Conservation (phyloP, 2,329 filamentous ascomycete genomes). For the Raffaelea albimanens region DNA sequence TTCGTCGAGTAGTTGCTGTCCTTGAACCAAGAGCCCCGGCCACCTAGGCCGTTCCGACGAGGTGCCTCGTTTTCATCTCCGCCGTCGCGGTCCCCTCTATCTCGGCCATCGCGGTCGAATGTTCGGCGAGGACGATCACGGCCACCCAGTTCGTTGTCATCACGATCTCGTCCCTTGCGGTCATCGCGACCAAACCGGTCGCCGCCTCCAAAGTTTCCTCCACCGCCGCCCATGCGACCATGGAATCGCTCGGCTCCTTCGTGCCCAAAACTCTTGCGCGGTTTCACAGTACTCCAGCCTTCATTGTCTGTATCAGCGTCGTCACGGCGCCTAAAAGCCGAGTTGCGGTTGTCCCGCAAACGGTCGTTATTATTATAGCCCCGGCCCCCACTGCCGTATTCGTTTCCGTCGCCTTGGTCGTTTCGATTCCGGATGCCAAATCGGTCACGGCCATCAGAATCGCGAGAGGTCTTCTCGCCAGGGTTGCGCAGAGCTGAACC, state of each 20-base stretch:
- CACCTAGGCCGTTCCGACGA: conserved; percentile 49
- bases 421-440: conserved; percentile 46
- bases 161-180: conserved; percentile 37
- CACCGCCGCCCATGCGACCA: conserved; percentile 47
- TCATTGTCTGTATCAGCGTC: conserved; percentile 54
- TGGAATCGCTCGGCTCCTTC: conserved; percentile 65
- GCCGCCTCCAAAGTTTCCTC: conserved; percentile 25
- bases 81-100: conserved; percentile 33
- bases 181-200: conserved; percentile 53
- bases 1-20: conserved; percentile 32
- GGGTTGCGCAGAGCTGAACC: conserved; percentile 48
- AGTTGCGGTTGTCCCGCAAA: conserved; percentile 35
- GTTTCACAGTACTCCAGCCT: conserved; percentile 66
- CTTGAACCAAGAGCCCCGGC: conserved; percentile 66
- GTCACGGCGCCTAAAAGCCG: conserved; percentile 41
- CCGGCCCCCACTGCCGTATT: conserved; percentile 23
- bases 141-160: conserved; percentile 20
- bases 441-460: conserved; percentile 44
- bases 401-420: conserved; percentile 18
- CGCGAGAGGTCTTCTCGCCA: conserved; percentile 42
- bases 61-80: conserved; percentile 45
- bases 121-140: conserved; percentile 23
- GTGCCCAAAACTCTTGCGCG: conserved; percentile 63
- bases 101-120: conserved; percentile 19
- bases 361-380: conserved; percentile 27